Evolutionary conservation across 2,329 filamentous ascomycete genomes (phyloP).

Genomic region (Blastomyces gilchristii): DNA sequence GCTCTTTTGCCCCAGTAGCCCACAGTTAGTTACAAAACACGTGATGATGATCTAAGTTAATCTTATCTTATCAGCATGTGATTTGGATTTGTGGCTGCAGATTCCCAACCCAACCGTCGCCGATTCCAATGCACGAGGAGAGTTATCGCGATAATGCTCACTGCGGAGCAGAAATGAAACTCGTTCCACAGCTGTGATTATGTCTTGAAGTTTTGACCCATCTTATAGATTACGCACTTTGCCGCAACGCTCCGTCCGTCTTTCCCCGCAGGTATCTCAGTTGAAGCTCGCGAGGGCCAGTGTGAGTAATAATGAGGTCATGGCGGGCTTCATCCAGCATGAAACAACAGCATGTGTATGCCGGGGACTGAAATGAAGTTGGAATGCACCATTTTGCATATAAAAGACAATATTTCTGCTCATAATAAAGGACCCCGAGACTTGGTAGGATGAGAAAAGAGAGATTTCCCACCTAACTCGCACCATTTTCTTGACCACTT

Average conservation of each 20-base stretch:
- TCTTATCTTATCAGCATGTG: constrained; percentile 6
- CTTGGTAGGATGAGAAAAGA: background rate
- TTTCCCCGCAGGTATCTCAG: background rate
- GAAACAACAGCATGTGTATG: background rate
- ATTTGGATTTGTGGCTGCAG: background rate
- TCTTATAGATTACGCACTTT: background rate
- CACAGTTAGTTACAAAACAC: background rate
- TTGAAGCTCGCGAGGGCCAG: background rate
- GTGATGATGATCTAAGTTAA: background rate
- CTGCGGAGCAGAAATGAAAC: background rate
- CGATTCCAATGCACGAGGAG: background rate
- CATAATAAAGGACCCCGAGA: background rate
- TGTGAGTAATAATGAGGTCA: background rate
- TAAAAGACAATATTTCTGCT: background rate
- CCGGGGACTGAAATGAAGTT: background rate
- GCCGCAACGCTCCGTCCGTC: background rate
- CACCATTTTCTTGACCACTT: background rate
- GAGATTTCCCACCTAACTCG: background rate
- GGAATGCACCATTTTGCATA: background rate
- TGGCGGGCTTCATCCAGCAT: background rate
- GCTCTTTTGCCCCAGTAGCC: no score
- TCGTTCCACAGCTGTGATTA: background rate
- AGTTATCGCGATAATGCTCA: background rate
- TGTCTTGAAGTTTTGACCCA: background rate
- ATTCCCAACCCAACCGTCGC: background rate